These are phyloP conservation scores for Amylocystis lapponica DNA, from an alignment of 768 basidiomycete genomes.

Conservation along the genomic window DNA sequence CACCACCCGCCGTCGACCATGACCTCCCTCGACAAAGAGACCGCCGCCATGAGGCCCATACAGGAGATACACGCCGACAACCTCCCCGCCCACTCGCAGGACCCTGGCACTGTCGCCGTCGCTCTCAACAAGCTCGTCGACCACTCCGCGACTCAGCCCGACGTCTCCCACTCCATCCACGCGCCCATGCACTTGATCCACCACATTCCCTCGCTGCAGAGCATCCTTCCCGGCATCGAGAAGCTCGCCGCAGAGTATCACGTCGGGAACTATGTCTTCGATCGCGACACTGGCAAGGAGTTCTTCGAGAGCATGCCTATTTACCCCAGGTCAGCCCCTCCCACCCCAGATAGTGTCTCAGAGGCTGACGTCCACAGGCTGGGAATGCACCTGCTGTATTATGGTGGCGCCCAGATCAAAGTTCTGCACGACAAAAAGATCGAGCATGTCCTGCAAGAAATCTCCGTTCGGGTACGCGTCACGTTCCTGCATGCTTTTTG, in stretches of 20 bases:
- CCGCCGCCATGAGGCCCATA: slow-evolving; percentile 19
- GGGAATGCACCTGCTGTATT: slow-evolving; percentile 76
- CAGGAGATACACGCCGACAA: slow-evolving; percentile 28
- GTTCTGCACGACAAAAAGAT: slow-evolving; percentile 43
- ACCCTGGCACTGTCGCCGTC: slow-evolving; percentile 19
- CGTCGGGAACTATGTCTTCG: slow-evolving; percentile 52
- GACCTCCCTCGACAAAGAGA: slow-evolving; percentile 11
- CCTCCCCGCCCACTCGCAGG: slow-evolving; percentile 23
- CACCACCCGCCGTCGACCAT: slow-evolving; percentile 6
- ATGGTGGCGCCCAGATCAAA: slow-evolving; percentile 44
- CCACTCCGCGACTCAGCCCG: slow-evolving; percentile 25
- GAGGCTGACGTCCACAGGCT: slow-evolving; percentile 27
- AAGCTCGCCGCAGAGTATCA: slow-evolving; percentile 47
- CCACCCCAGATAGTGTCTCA: background rate
- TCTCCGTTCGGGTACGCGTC: slow-evolving; percentile 44
- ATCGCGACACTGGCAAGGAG: slow-evolving; percentile 42
- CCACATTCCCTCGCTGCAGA: slow-evolving; percentile 35
- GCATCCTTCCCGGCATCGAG: slow-evolving; percentile 50
- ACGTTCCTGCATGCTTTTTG: background rate
- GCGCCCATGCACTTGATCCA: slow-evolving; percentile 25
- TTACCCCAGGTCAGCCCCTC: slow-evolving; percentile 41
- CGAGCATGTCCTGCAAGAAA: slow-evolving; percentile 45
- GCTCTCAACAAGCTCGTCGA: slow-evolving; percentile 33
- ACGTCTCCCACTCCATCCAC: slow-evolving; percentile 27
- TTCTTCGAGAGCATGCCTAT: slow-evolving; percentile 75